Percentiles rank a stretch among this genome's conserved stretches.
phyloP scores from a whole-genome alignment of 2,329 filamentous ascomycete species.

The Rhynchosporium agropyri region DNA sequence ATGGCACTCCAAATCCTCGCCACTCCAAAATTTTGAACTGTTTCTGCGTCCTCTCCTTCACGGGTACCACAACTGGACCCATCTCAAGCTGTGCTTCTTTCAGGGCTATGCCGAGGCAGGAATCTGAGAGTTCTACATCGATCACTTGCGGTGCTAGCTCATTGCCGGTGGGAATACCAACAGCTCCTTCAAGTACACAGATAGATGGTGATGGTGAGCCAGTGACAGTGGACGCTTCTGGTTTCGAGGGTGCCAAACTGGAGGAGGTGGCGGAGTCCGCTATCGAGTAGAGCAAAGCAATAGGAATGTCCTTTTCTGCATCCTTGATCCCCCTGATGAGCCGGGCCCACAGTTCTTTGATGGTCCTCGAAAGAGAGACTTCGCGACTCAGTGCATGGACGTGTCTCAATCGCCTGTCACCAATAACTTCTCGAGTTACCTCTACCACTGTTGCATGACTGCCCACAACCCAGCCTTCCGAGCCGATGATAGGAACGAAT shows the following conservation, averaged over 20 bases:
- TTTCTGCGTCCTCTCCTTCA: constrained; percentile 45
- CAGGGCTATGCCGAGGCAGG: constrained; percentile 17
- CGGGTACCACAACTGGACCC: constrained; percentile 16
- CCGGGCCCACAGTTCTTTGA: constrained; percentile 42
- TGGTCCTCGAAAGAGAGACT: constrained; percentile 35
- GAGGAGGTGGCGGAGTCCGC: constrained; percentile 19
- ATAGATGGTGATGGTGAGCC: neutral
- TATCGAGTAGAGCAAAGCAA: constrained; percentile 42
- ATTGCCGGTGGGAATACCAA: constrained; percentile 24
- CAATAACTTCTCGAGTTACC: constrained; percentile 45
- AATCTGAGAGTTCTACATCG: constrained; percentile 18
- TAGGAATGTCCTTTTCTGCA: constrained; percentile 40
- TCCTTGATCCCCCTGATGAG: constrained; percentile 35
- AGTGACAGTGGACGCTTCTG: neutral
- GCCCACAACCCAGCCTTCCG: constrained; percentile 39
- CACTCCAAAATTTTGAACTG: constrained; percentile 62
- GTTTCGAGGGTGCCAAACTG: neutral
- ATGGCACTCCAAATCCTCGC: constrained; percentile 68
- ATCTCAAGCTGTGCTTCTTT: constrained; percentile 15
- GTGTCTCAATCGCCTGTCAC: constrained; percentile 42
- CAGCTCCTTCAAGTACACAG: constrained; percentile 26
- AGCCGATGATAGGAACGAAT: constrained; percentile 46
- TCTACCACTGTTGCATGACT: constrained; percentile 36
- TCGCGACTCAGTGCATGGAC: constrained; percentile 44
- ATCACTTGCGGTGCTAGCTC: constrained; percentile 18